Evolutionary conservation across 164 flowering plant genomes (phyloP).

Genomic region (Tetrastigma voinierianum): DNA sequence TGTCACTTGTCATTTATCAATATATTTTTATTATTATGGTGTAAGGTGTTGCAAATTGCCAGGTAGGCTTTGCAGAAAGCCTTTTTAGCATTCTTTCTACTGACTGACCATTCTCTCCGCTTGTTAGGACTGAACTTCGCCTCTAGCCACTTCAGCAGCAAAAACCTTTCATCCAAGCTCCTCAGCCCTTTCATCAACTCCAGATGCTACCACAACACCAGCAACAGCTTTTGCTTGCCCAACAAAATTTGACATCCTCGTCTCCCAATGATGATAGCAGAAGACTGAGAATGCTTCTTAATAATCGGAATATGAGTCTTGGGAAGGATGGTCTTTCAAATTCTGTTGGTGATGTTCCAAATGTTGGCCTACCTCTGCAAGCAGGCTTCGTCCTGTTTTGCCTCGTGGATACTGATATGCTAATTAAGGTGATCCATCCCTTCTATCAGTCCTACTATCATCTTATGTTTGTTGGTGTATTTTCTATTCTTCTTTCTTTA

Average conservation of each 20-base stretch:
- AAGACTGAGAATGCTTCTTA: constrained; percentile 79
- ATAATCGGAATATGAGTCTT: constrained; percentile 51
- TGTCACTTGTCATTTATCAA: neutral
- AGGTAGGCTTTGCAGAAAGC: neutral
- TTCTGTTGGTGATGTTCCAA: constrained; percentile 83
- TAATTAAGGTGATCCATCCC: constrained; percentile 59
- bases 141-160: constrained; percentile 91
- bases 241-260: constrained; percentile 76
- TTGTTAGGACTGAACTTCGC: constrained; percentile 35
- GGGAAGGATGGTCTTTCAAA: constrained; percentile 77
- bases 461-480: neutral
- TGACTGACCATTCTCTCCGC: neutral
- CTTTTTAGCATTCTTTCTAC: neutral
- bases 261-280: constrained; percentile 81
- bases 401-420: constrained; percentile 78
- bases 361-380: constrained; percentile 76
- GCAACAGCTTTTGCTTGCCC: constrained; percentile 81
- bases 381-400: constrained; percentile 40
- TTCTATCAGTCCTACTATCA: neutral
- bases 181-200: constrained; percentile 88
- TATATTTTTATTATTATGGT: neutral
- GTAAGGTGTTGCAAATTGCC: neutral
- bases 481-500: neutral
- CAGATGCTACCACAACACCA: constrained; percentile 92
- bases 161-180: constrained; percentile 77